A percentile compares a stretch with the other conserved stretches of the same genome.
These are phyloP conservation scores for Serendipita vermifera DNA, from an alignment of 768 basidiomycete genomes.

Conservation along the genomic window DNA sequence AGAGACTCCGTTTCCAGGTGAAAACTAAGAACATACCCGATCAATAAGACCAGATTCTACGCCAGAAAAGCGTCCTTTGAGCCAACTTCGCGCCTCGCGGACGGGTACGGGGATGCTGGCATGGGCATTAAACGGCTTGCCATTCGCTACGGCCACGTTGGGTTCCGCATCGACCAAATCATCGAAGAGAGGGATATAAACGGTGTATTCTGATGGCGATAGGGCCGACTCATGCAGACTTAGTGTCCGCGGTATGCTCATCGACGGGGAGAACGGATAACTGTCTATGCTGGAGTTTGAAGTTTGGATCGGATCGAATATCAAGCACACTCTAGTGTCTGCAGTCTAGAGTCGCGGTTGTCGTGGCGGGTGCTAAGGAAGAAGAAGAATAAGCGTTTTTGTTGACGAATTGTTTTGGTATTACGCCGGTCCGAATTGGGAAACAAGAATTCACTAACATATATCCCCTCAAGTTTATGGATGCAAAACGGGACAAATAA, in stretches of 20 bases:
- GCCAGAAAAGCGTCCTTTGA: conserved; percentile 50
- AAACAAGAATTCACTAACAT: no score
- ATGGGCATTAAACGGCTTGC: conserved; percentile 45
- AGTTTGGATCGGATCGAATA: no score
- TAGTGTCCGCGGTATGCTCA: conserved; percentile 33
- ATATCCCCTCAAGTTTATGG: no score
- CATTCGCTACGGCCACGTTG: conserved; percentile 15
- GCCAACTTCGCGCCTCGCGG: conserved; percentile 62
- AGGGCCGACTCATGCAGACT: conserved; percentile 64
- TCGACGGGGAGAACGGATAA: not conserved
- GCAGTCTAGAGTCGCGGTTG: no score
- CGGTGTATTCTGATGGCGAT: conserved; percentile 53
- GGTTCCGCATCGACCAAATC: conserved; percentile 26
- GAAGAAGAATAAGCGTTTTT: no score
- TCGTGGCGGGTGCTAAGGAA: no score
- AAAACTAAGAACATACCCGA: conserved; percentile 31
- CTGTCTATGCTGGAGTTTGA: no score
- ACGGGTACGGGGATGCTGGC: conserved; percentile 39
- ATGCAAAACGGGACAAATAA: no score
- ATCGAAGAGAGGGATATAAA: conserved; percentile 48
- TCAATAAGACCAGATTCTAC: conserved; percentile 44
- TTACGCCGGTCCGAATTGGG: no score
- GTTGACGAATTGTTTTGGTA: no score
- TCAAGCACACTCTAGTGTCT: no score
- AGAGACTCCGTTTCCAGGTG: not conserved